Conservation (phyloP, 148 eudicot species). For the Camellia sinensis region DNA sequence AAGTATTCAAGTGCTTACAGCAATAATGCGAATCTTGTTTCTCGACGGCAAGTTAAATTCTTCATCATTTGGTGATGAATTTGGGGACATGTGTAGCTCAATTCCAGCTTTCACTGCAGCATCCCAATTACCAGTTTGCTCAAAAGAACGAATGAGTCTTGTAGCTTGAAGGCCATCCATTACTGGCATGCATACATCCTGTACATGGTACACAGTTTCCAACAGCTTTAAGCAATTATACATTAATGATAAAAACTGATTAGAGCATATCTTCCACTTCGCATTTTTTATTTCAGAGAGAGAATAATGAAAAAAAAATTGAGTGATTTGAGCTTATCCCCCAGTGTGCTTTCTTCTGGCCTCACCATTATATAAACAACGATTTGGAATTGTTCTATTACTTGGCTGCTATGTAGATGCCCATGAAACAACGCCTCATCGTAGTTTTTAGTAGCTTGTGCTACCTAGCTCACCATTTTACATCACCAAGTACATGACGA, state of each 20-base stretch:
- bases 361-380: too few species aligned
- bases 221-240: not conserved
- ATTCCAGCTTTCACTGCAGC: constrained; percentile 77
- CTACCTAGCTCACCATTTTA: too few species aligned
- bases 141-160: constrained; percentile 74
- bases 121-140: constrained; percentile 85
- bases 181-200: constrained; percentile 97
- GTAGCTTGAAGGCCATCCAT: constrained; percentile 98
- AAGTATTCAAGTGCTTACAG: constrained; percentile 46
- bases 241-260: not conserved
- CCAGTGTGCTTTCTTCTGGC: not conserved
- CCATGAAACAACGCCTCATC: too few species aligned
- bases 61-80: constrained; percentile 26
- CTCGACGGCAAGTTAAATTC: constrained; percentile 22
- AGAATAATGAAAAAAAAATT: not conserved
- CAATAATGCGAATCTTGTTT: constrained; percentile 65
- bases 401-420: too few species aligned
- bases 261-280: not conserved
- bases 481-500: not conserved
- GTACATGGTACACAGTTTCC: constrained; percentile 16
- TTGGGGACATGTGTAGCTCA: constrained; percentile 32
- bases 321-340: not conserved
- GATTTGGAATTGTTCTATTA: too few species aligned
- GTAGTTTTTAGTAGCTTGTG: too few species aligned
- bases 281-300: not conserved